Base-by-base conservation (phyloP, 1,284 basidiomycete genomes). In the Cronartium quercuum region DNA sequence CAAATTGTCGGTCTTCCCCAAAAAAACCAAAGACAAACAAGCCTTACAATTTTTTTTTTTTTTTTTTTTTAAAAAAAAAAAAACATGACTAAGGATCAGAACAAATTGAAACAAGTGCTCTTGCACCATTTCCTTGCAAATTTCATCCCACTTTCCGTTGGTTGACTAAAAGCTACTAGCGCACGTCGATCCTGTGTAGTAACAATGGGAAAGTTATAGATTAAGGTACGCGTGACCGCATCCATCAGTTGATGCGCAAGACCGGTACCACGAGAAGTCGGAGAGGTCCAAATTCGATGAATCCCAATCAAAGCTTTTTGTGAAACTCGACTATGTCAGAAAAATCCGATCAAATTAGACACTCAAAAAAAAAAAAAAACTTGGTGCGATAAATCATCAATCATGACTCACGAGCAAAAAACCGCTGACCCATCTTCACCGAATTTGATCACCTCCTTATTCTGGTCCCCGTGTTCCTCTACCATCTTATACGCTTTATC, bases 101-200 rank as follows among this genome's bases (percentile, higher is more conserved):
- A 71, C 35, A 71, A 44, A 35, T 51, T 71, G 21, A 71, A 71
- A 34, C 40, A 38, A 29, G 15, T n/a, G 10, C 6, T 63, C 18
- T 41, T 2, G 15, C 63, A 40, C 84, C 83, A 84, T 21, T 75
- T 76, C 70, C 79, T 78, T 80, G 84, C 84, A 40, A 83, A 79
- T 51, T 76, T 77, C 65, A 81, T 77, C 6, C 84, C 84, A 62
- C 81, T 82, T 40, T 81, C 80, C 1, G 83, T 84, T 12, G 84
- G 84, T 77, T 84, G 84, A 29, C 81, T 82, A 77, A 85, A 84
- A 1, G 83, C 84, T 0, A 84, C 80, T 62, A 82, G 77, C 2
- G 79, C 79, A 12, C 21, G 41, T 29, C 75, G 76, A 0, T 63
- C 58, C 0, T 82, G 80, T 40, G 79, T 65, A 3, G 24, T 55